phyloP scores from a whole-genome alignment of 345 rosid genomes.

The Salix koriyanagi region DNA sequence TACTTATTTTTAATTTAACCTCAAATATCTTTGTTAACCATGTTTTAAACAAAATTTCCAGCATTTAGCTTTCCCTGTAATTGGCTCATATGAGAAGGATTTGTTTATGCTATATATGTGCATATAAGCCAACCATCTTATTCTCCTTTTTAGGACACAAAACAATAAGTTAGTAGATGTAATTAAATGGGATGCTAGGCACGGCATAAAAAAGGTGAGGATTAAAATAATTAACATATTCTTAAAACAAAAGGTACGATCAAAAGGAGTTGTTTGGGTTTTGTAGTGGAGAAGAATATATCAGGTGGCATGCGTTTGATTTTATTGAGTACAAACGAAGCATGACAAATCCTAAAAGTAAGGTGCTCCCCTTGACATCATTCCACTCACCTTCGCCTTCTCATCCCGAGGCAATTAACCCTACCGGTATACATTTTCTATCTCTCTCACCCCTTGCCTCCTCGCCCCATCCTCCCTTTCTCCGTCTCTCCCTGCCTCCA shows the following conservation, averaged over 20 bases:
- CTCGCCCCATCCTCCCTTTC: background rate
- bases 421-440: slow-evolving; percentile 30
- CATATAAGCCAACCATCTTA: slow-evolving; percentile 38
- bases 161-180: background rate
- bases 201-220: slow-evolving; percentile 22
- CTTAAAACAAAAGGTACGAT: slow-evolving; percentile 19
- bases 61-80: no score
- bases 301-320: slow-evolving; percentile 48
- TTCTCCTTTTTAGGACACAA: slow-evolving; percentile 16
- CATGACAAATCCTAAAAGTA: slow-evolving; percentile 56
- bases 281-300: slow-evolving; percentile 33
- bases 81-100: no score
- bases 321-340: slow-evolving; percentile 49
- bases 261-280: slow-evolving; percentile 30
- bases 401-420: slow-evolving; percentile 56
- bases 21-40: no score
- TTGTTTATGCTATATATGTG: background rate
- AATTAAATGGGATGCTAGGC: slow-evolving; percentile 17
- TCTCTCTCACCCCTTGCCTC: slow-evolving; percentile 15
- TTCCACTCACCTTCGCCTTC: slow-evolving; percentile 58
- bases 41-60: no score
- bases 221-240: slow-evolving; percentile 8
- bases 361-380: slow-evolving; percentile 55
- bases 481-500: background rate
- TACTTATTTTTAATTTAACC: no score